Conservation (phyloP, 495 filamentous ascomycete genomes). For the Apiosordaria backusii region DNA sequence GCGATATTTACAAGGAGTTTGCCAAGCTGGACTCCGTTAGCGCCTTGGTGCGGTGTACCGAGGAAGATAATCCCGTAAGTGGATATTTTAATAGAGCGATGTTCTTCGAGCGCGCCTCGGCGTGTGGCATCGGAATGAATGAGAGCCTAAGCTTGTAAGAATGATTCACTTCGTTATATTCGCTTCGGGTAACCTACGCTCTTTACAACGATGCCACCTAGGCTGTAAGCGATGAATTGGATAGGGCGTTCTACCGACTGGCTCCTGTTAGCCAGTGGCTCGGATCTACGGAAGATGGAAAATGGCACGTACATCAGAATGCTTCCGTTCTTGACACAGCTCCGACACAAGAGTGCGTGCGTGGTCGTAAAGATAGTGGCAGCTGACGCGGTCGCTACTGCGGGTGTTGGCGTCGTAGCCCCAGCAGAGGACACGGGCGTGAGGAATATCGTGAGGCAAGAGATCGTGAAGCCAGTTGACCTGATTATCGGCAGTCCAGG, state of each 20-base stretch:
- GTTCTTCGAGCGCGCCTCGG: slow-evolving; percentile 3
- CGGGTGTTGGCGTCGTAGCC: slow-evolving; percentile 31
- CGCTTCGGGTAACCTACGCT: too few species aligned
- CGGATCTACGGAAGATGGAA: not conserved
- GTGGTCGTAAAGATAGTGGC: slow-evolving; percentile 14
- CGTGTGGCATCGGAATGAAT: slow-evolving; percentile 14
- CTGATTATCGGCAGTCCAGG: slow-evolving; percentile 7
- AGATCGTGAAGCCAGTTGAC: slow-evolving; percentile 33
- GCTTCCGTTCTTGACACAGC: slow-evolving; percentile 12
- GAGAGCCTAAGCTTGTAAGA: slow-evolving; percentile 14
- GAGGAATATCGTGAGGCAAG: slow-evolving; percentile 29
- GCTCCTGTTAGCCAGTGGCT: not conserved
- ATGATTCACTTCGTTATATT: not conserved
- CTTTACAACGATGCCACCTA: slow-evolving; percentile 38
- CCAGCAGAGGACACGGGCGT: slow-evolving; percentile 32
- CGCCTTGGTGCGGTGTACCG: slow-evolving; percentile 12
- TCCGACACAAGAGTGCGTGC: slow-evolving; percentile 9
- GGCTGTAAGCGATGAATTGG: slow-evolving; percentile 37
- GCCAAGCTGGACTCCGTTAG: slow-evolving; percentile 1
- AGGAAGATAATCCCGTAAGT: slow-evolving; percentile 11
- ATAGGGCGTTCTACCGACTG: slow-evolving; percentile 21
- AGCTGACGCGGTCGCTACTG: not conserved
- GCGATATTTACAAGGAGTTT: slow-evolving; percentile 4
- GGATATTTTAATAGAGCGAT: slow-evolving; percentile 9
- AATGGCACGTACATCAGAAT: slow-evolving; percentile 8